Percentiles rank a stretch among this genome's conserved stretches.
Evolutionary conservation across 2,329 filamentous ascomycete genomes (phyloP).

Genomic region (Gaeumannomyces tritici): DNA sequence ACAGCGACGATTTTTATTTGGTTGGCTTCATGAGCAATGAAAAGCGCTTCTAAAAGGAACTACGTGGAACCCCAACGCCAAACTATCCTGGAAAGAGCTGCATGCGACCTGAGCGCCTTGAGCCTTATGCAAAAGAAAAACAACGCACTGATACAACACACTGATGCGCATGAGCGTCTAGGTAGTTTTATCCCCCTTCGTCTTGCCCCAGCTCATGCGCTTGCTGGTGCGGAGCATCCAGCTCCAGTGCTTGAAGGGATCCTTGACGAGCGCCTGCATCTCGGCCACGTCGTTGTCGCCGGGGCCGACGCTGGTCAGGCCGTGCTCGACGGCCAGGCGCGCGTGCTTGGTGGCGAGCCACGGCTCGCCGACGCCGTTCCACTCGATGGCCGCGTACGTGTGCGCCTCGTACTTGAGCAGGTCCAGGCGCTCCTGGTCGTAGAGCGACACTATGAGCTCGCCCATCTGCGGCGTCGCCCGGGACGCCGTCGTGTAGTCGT

Average conservation of each 20-base stretch:
- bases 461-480: constrained; percentile 25
- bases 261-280: constrained; percentile 21
- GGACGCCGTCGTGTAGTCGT: constrained; percentile 18
- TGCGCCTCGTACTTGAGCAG: constrained; percentile 23
- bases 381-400: constrained; percentile 26
- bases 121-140: constrained; percentile 3
- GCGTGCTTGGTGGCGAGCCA: constrained; percentile 28
- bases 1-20: background rate
- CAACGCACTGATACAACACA: background rate
- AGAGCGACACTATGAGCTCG: constrained; percentile 26
- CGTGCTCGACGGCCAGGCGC: constrained; percentile 24
- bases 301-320: constrained; percentile 19
- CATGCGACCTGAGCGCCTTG: too few relatives aligned
- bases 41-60: too few relatives aligned
- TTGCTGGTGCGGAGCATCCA: constrained; percentile 25
- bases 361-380: constrained; percentile 26
- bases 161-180: too few relatives aligned
- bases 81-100: background rate
- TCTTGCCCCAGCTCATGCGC: constrained; percentile 19
- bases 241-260: constrained; percentile 29
- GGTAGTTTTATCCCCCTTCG: background rate
- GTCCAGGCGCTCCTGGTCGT: constrained; percentile 29
- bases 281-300: constrained; percentile 21
- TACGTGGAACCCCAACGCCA: background rate
- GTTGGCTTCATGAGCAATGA: background rate